Percentiles rank a stretch among this genome's conserved stretches.
Evolutionary conservation across 192 early-diverging fungal species (phyloP).

Genomic region (Kickxella alabastrina): DNA sequence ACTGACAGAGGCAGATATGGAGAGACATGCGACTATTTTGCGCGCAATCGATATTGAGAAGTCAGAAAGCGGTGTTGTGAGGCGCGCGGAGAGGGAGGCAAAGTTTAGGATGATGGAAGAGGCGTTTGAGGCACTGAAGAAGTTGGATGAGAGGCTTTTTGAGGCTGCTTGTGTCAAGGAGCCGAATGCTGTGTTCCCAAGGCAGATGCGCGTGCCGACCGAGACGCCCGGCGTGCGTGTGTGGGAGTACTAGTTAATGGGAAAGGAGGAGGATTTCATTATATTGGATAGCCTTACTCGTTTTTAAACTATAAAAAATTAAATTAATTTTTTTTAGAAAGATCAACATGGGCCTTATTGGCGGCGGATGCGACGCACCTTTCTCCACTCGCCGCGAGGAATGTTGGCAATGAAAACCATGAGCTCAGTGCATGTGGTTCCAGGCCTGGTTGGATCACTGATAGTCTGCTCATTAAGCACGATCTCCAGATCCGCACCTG

Average conservation of each 20-base stretch:
- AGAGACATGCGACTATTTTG: constrained; percentile 68
- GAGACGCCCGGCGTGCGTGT: constrained; percentile 66
- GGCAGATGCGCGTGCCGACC: constrained; percentile 69
- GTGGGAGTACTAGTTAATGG: constrained; percentile 59
- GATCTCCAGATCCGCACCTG: constrained; percentile 11
- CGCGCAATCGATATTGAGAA: constrained; percentile 63
- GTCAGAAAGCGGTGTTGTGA: constrained; percentile 48
- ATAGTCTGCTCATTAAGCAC: constrained; percentile 27
- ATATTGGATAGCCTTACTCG: background rate
- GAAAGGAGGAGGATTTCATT: background rate
- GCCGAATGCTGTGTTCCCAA: constrained; percentile 60
- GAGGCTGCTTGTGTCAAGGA: constrained; percentile 59
- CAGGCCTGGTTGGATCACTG: constrained; percentile 16
- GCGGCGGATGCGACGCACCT: constrained; percentile 22
- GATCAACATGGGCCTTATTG: background rate
- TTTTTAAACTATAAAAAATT: background rate
- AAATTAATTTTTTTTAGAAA: constrained; percentile 1
- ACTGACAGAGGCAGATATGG: constrained; percentile 55
- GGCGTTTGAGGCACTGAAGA: constrained; percentile 65
- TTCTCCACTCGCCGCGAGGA: constrained; percentile 19
- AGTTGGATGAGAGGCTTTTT: constrained; percentile 57
- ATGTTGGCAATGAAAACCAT: constrained; percentile 27
- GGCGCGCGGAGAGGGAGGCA: constrained; percentile 42
- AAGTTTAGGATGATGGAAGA: constrained; percentile 63
- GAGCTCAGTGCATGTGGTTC: constrained; percentile 16